Conservation (phyloP, 2,329 filamentous ascomycete species). For the Pseudopithomyces maydicus region DNA sequence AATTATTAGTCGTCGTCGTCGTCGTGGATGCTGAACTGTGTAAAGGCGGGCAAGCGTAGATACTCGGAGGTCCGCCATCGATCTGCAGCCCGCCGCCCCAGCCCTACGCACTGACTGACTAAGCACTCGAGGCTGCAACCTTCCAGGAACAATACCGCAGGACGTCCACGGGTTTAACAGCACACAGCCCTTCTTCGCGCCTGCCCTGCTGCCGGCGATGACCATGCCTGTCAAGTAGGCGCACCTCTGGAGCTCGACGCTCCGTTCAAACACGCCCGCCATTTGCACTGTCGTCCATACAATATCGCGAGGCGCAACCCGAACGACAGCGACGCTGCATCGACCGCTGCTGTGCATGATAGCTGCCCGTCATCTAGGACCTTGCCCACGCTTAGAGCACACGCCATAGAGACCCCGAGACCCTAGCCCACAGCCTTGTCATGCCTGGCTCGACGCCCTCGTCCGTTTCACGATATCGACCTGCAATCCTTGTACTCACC, state of each 20-base stretch:
- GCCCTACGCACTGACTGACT: neutral
- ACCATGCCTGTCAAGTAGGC: slow-evolving; percentile 14
- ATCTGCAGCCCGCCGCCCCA: neutral
- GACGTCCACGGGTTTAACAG: neutral
- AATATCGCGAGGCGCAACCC: neutral
- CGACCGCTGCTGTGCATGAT: neutral
- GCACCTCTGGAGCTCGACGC: slow-evolving; percentile 4
- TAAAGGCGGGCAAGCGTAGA: neutral
- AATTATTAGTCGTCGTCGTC: no score
- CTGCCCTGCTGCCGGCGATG: slow-evolving; percentile 1
- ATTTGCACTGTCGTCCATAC: neutral
- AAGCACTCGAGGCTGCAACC: slow-evolving; percentile 1
- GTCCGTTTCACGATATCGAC: slow-evolving; percentile 46
- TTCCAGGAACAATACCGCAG: neutral
- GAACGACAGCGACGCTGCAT: neutral
- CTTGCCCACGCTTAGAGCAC: neutral
- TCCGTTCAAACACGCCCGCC: neutral
- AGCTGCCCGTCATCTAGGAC: neutral
- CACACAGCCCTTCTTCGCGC: neutral
- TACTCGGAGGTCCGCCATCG: neutral
- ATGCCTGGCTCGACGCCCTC: slow-evolving; percentile 41
- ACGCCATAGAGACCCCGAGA: neutral
- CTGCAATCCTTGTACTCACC: slow-evolving; percentile 61
- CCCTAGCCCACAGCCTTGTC: slow-evolving; percentile 4
- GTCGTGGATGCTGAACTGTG: neutral